phyloP scores from a whole-genome alignment of 257 asterid genomes.

The Solanum lycopersicoides region DNA sequence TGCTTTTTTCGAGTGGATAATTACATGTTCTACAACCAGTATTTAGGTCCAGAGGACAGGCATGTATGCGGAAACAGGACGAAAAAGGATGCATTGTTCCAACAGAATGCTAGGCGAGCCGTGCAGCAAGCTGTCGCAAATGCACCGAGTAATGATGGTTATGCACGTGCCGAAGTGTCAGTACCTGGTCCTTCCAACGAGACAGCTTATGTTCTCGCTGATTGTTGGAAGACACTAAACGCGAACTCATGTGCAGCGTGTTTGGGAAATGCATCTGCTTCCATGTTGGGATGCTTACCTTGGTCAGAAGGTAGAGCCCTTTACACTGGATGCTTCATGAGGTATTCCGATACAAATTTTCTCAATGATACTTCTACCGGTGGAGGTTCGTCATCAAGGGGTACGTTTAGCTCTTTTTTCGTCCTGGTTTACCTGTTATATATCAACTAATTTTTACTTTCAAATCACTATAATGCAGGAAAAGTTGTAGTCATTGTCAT shows the following conservation, averaged over 20 bases:
- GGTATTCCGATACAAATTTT: slow-evolving; percentile 52
- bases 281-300: slow-evolving; percentile 45
- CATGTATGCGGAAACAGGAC: not conserved
- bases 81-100: not conserved
- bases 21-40: not conserved
- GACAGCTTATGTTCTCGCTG: slow-evolving; percentile 23
- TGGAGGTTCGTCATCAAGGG: not conserved
- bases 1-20: not conserved
- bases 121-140: not conserved
- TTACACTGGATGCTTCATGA: slow-evolving; percentile 57
- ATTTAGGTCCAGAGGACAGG: not conserved
- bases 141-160: not conserved
- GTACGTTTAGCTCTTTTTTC: not conserved
- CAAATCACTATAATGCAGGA: not conserved
- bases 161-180: not conserved
- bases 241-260: slow-evolving; percentile 36
- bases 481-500: not conserved
- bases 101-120: not conserved
- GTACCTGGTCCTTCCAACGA: not conserved
- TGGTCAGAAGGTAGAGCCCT: slow-evolving; percentile 51
- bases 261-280: slow-evolving; percentile 40
- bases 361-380: slow-evolving; percentile 28
- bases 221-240: slow-evolving; percentile 54
- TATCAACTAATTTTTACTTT: too few species aligned
- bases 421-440: not conserved